phyloP scores from a whole-genome alignment of 257 asterid genomes.

The Eustoma russellianum region DNA sequence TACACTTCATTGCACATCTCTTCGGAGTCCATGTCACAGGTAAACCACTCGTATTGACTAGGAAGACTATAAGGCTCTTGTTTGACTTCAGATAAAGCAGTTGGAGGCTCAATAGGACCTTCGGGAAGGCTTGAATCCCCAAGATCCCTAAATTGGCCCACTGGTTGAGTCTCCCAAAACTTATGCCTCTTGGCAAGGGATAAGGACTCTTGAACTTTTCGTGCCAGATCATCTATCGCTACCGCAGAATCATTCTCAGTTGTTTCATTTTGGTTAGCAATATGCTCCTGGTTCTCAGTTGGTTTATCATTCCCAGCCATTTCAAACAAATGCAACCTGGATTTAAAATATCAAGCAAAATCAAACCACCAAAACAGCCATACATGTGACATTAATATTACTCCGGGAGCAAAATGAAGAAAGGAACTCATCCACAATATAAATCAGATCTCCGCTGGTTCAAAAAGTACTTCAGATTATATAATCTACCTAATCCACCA shows the following conservation, averaged over 20 bases:
- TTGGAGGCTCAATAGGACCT: conserved; percentile 45
- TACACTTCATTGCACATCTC: conserved; percentile 47
- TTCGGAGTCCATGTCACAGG: conserved; percentile 38
- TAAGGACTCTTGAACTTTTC: conserved; percentile 58
- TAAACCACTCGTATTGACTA: conserved; percentile 36
- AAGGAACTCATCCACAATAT: too few species aligned
- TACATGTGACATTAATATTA: too few species aligned
- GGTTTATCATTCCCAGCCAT: conserved; percentile 50
- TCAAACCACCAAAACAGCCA: too few species aligned
- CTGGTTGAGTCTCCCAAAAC: conserved; percentile 59
- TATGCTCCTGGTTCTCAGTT: conserved; percentile 24
- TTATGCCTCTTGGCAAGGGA: conserved; percentile 47
- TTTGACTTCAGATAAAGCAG: conserved; percentile 37
- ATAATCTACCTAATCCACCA: too few species aligned
- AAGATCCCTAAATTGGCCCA: conserved; percentile 43
- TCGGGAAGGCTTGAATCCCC: conserved; percentile 36
- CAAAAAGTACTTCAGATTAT: too few species aligned
- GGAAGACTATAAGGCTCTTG: conserved; percentile 57
- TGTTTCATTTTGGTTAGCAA: conserved; percentile 26
- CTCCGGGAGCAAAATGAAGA: too few species aligned
- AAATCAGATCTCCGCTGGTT: too few species aligned
- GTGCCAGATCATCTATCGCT: conserved; percentile 45
- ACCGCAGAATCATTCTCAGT: conserved; percentile 35
- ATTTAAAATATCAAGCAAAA: too few species aligned
- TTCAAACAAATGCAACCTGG: neutral